A percentile compares a stretch with the other conserved stretches of the same genome.
phyloP scores from a whole-genome alignment of 2,329 filamentous ascomycete species.

The Penicillium expansum region DNA sequence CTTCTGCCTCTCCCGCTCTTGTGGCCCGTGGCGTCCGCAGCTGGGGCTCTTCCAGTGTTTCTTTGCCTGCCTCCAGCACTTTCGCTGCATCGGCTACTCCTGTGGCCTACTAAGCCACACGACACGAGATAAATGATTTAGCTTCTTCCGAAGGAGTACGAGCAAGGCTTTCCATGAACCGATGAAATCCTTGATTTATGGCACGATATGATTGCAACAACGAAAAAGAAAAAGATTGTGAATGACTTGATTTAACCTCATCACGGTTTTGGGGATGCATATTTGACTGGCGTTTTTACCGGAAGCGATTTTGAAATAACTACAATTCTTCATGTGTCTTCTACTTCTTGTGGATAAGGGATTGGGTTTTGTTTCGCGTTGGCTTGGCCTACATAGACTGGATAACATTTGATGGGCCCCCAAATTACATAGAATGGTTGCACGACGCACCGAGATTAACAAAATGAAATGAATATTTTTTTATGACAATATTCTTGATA shows the following conservation, averaged over 20 bases:
- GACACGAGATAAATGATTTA: background rate
- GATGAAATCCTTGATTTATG: conserved; percentile 5
- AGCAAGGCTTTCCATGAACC: conserved; percentile 5
- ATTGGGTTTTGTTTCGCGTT: conserved; percentile 2
- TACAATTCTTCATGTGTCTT: conserved; percentile 11
- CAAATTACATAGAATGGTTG: conserved; percentile 11
- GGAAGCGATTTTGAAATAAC: background rate
- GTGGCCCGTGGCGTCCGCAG: conserved; percentile 5
- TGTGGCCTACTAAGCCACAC: conserved; percentile 15
- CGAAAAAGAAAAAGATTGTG: background rate
- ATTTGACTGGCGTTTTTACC: conserved; percentile 7
- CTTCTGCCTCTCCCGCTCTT: conserved; percentile 7
- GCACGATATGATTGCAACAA: conserved; percentile 12
- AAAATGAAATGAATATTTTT: background rate
- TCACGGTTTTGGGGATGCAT: conserved; percentile 1
- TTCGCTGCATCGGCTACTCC: conserved; percentile 9
- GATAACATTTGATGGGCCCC: conserved; percentile 6
- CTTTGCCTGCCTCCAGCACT: conserved; percentile 15
- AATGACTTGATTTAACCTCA: conserved; percentile 5
- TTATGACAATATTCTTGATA: background rate
- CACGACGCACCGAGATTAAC: conserved; percentile 4
- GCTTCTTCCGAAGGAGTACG: background rate
- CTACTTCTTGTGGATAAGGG: conserved; percentile 11
- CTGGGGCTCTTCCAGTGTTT: conserved; percentile 6
- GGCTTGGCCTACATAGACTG: conserved; percentile 18